Percentiles rank a stretch among this genome's conserved stretches.
phyloP scores from a whole-genome alignment of 257 asterid genomes.

The Lithospermum erythrorhizon region DNA sequence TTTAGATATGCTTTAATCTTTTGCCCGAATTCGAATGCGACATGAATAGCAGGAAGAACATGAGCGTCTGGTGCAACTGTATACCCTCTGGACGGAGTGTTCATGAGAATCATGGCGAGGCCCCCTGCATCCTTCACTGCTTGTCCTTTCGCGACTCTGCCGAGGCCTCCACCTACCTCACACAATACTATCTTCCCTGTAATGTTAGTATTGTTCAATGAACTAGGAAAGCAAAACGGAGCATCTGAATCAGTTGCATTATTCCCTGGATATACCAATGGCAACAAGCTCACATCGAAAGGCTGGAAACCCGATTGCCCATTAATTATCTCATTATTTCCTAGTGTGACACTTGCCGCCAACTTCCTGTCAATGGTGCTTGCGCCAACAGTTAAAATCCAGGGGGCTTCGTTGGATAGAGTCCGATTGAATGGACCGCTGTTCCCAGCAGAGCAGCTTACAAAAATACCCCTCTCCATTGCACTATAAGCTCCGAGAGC shows the following conservation, averaged over 20 bases:
- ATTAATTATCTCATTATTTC: constrained; percentile 8
- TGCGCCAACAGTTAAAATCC: constrained; percentile 22
- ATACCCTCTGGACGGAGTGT: neutral
- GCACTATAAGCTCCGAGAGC: constrained; percentile 18
- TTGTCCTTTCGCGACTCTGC: constrained; percentile 9
- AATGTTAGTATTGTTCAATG: constrained; percentile 8
- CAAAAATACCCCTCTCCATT: constrained; percentile 10
- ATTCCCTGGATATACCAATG: constrained; percentile 8
- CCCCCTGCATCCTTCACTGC: constrained; percentile 18
- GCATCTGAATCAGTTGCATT: constrained; percentile 2
- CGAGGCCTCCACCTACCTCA: constrained; percentile 3
- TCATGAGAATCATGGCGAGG: constrained; percentile 15
- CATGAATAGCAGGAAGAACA: constrained; percentile 14
- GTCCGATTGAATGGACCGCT: constrained; percentile 7
- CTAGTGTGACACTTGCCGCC: constrained; percentile 8
- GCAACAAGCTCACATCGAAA: constrained; percentile 4
- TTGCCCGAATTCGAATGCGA: constrained; percentile 7
- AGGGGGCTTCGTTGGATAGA: constrained; percentile 18
- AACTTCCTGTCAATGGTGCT: constrained; percentile 20
- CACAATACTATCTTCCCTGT: constrained; percentile 15
- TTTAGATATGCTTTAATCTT: constrained; percentile 11
- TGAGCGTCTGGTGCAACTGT: constrained; percentile 10
- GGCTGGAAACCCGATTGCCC: constrained; percentile 18
- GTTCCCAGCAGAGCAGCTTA: constrained; percentile 2
- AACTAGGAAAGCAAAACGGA: constrained; percentile 6